Evolutionary conservation across 2,329 filamentous ascomycete genomes (phyloP).

Genomic region (Stylonectria norvegica): DNA sequence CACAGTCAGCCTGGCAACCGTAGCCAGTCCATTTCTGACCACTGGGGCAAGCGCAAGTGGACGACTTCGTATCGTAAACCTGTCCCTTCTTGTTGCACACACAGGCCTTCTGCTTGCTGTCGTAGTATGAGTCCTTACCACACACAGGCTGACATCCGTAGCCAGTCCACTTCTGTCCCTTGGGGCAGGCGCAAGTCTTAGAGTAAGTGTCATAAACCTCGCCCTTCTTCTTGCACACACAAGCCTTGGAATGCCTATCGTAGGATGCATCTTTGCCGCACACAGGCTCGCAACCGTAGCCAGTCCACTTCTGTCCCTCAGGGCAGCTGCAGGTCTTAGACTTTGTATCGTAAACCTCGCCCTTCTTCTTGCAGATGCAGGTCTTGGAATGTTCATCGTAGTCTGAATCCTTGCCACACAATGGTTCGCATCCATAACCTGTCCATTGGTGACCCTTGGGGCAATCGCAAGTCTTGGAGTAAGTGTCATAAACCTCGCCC

Average conservation of each 20-base stretch:
- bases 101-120: constrained; percentile 1
- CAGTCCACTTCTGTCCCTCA: constrained; percentile 3
- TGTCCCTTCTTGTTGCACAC: constrained; percentile 2
- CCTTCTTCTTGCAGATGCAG: constrained; percentile 2
- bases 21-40: constrained; percentile 1
- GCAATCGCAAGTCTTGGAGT: constrained; percentile 4
- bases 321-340: constrained; percentile 10
- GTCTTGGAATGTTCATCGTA: not conserved
- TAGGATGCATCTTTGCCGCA: constrained; percentile 4
- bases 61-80: not conserved
- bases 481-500: constrained; percentile 1
- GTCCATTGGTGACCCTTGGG: constrained; percentile 1
- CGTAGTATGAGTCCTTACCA: constrained; percentile 2
- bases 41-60: constrained; percentile 1
- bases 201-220: constrained; percentile 6
- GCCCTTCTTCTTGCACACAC: constrained; percentile 13
- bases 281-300: constrained; percentile 2
- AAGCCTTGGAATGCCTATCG: not conserved
- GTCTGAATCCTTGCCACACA: not conserved
- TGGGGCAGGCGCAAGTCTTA: constrained; percentile 6
- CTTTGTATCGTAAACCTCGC: not conserved
- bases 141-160: not conserved
- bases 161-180: constrained; percentile 2
- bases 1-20: constrained; percentile 1
- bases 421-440: not conserved